Evolutionary conservation across 1,284 basidiomycete species (phyloP).

Genomic region (Ustilago crameri): DNA sequence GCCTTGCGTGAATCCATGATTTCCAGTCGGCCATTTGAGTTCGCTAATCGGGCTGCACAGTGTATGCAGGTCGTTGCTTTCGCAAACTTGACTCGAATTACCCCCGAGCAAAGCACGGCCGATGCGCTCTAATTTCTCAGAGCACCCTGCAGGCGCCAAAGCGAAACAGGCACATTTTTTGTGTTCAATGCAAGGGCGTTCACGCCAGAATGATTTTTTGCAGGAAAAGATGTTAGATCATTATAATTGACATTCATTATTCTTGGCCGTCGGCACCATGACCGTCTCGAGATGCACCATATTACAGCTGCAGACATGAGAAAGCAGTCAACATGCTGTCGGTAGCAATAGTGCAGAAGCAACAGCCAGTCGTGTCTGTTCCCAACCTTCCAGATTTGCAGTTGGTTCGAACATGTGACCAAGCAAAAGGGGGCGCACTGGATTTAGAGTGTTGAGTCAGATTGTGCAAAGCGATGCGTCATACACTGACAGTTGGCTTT

Average conservation of each 20-base stretch:
- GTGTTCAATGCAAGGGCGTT: background rate
- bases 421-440: too few relatives aligned
- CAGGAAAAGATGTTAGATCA: too few relatives aligned
- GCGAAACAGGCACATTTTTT: background rate
- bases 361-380: too few relatives aligned
- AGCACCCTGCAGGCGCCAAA: background rate
- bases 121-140: background rate
- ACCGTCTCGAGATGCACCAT: too few relatives aligned
- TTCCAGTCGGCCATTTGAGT: background rate
- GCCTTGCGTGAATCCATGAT: background rate
- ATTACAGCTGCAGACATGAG: too few relatives aligned
- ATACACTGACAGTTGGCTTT: conserved; percentile 5
- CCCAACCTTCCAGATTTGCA: too few relatives aligned
- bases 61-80: conserved; percentile 16
- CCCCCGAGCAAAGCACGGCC: background rate
- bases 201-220: too few relatives aligned
- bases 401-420: too few relatives aligned
- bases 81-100: background rate
- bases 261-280: too few relatives aligned
- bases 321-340: too few relatives aligned
- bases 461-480: conserved; percentile 6
- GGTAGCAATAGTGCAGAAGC: too few relatives aligned
- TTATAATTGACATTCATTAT: too few relatives aligned
- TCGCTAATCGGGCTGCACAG: conserved; percentile 19
- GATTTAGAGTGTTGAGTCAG: conserved; percentile 8